A percentile compares a stretch with the other conserved stretches of the same genome.
phyloP scores from a whole-genome alignment of 192 early-diverging fungal genomes.

The Ambispora gerdemannii region DNA sequence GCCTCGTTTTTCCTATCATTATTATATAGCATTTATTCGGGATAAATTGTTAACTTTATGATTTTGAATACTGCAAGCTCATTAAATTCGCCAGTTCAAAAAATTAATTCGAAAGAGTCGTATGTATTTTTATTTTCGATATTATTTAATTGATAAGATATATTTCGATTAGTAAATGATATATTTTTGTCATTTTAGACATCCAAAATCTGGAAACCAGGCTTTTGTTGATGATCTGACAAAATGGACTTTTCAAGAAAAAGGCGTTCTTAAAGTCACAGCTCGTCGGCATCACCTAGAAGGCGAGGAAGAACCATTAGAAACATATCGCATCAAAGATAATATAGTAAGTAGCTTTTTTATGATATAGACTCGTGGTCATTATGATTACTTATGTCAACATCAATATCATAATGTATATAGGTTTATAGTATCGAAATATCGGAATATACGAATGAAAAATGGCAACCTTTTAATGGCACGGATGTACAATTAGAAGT shows the following conservation, averaged over 20 bases:
- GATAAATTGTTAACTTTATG: background rate
- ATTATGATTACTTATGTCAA: background rate
- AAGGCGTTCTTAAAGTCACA: conserved; percentile 76
- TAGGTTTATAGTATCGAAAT: conserved; percentile 81
- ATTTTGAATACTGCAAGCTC: conserved; percentile 1
- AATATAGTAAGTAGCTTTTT: conserved; percentile 59
- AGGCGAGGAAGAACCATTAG: conserved; percentile 60
- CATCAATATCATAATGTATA: background rate
- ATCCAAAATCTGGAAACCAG: conserved; percentile 58
- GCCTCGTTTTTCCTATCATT: too few species aligned
- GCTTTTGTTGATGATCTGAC: conserved; percentile 70
- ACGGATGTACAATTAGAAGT: conserved; percentile 87
- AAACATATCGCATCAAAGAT: conserved; percentile 91
- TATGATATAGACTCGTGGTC: background rate
- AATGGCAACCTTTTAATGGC: conserved; percentile 82
- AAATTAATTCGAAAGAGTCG: conserved; percentile 1
- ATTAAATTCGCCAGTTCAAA: conserved; percentile 22
- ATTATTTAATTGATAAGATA: conserved; percentile 17
- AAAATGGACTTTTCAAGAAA: conserved; percentile 93
- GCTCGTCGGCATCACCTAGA: conserved; percentile 62
- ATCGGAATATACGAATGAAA: conserved; percentile 69
- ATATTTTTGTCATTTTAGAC: conserved; percentile 14
- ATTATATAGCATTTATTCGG: too few species aligned
- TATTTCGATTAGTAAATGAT: too few species aligned
- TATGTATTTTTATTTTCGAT: conserved; percentile 21